A percentile compares a stretch with the other conserved stretches of the same genome.
Conservation (phyloP, 352 stramenopile genomes). For the Pythium folliculosum region DNA sequence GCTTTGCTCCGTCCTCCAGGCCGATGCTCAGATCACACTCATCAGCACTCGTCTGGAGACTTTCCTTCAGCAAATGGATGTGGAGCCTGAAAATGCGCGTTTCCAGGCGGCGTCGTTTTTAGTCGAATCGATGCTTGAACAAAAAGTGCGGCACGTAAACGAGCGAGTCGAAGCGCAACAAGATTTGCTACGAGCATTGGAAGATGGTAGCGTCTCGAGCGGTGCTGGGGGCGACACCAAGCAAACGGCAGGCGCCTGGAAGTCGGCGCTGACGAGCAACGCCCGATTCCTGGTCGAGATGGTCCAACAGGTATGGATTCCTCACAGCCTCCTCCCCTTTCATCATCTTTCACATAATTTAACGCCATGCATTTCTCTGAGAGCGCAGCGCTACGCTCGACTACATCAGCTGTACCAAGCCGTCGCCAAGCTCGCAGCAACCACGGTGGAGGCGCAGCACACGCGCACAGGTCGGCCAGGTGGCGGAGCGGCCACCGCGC, state of each 20-base stretch:
- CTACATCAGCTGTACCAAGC: slow-evolving; percentile 65
- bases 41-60: slow-evolving; percentile 46
- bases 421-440: slow-evolving; percentile 57
- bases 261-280: slow-evolving; percentile 26
- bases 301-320: slow-evolving; percentile 51
- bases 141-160: slow-evolving; percentile 58
- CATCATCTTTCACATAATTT: neutral
- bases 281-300: slow-evolving; percentile 53
- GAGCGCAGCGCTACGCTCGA: slow-evolving; percentile 46
- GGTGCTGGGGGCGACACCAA: neutral
- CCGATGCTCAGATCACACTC: slow-evolving; percentile 46
- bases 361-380: neutral
- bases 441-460: neutral
- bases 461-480: neutral
- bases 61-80: slow-evolving; percentile 47
- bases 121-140: slow-evolving; percentile 55
- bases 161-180: slow-evolving; percentile 39
- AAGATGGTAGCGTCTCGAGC: neutral
- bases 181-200: slow-evolving; percentile 23
- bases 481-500: neutral
- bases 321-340: neutral
- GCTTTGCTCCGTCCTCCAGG: slow-evolving; percentile 32
- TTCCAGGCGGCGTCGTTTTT: slow-evolving; percentile 66
- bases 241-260: neutral
- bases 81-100: slow-evolving; percentile 40